Base-by-base conservation (phyloP, 441 rosid species). In the Pelargonium fulgidum region DNA sequence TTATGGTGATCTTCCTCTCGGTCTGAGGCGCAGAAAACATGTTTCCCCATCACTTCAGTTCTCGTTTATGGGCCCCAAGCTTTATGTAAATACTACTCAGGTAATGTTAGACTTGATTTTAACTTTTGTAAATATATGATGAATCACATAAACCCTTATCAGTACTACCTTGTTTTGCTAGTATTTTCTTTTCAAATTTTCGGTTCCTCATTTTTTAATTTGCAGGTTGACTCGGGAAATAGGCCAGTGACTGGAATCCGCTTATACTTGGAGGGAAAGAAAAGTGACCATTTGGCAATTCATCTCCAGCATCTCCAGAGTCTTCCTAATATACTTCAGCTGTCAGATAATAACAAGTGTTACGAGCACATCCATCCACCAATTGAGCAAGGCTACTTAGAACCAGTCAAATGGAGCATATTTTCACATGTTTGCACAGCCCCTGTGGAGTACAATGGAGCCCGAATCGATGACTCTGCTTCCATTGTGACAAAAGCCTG, bases 381-480 rank as follows among this genome's bases (percentile, higher is more conserved):
- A 33, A n/a, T 67, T 0, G 82, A 85, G 1, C 81, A 82, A 64
- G 93, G 86, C 68, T 93, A 84, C 80, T 80, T 87, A 17, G 99
- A 87, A 77, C 85, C 99, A 7, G 90, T 93, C 70, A 93, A 85
- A 76, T 91, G 96, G 96, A 87, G 88, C 80, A 89, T 91, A 69
- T 91, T 89, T 81, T 93, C 99, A 0, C 98, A 93, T 1, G 86
- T 90, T 0, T 93, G 89, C 81, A 90, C 97, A 7, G 93, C 90
- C 24, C 91, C 99, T 4, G 93, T 93, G 54, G 82, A 89, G 69
- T 78, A 84, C 64, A 75, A 77, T 5, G 97, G 85, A 62, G 76
- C 88, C 54, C 81, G 72, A 54, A 75, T 89, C 33, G 96, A 91
- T 56, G 93, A 88, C 52, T 63, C 86, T 3, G 91, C 96, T 52